Conservation (phyloP, 805 yeast genomes). For the Starmerella bacillaris region DNA sequence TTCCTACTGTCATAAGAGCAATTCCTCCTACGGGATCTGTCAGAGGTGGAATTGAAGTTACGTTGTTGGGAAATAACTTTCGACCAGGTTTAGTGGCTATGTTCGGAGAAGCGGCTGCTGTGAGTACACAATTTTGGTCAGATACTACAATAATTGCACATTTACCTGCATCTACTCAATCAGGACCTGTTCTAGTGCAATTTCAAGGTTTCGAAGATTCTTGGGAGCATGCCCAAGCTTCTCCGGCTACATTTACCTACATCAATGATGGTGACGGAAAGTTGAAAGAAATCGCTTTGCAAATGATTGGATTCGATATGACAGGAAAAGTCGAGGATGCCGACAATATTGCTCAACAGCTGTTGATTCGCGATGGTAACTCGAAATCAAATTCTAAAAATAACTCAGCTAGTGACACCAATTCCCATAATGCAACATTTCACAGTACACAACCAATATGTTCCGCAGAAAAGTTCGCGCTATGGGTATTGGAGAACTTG, state of each 20-base stretch:
- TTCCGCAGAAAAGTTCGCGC: constrained; percentile 15
- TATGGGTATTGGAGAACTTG: constrained; percentile 17
- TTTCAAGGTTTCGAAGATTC: constrained; percentile 35
- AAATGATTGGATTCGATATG: constrained; percentile 92
- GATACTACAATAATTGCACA: constrained; percentile 84
- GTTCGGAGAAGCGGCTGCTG: constrained; percentile 43
- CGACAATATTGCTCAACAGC: constrained; percentile 74
- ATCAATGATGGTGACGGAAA: constrained; percentile 91
- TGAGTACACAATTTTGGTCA: constrained; percentile 88
- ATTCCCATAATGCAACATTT: neutral
- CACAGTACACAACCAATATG: too few relatives aligned
- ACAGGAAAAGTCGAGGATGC: constrained; percentile 92
- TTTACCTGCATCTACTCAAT: constrained; percentile 72
- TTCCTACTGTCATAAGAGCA: constrained; percentile 60
- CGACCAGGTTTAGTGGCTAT: constrained; percentile 64
- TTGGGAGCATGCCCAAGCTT: neutral
- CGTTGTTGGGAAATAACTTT: constrained; percentile 74
- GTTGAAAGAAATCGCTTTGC: constrained; percentile 83
- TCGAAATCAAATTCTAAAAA: neutral
- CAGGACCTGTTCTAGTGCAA: constrained; percentile 87
- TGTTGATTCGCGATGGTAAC: constrained; percentile 28
- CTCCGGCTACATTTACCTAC: constrained; percentile 50
- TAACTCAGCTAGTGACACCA: neutral
- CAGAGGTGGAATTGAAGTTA: constrained; percentile 91
- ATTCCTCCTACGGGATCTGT: constrained; percentile 93